phyloP scores from a whole-genome alignment of 495 filamentous ascomycete species.

The Penicillium arizonense region DNA sequence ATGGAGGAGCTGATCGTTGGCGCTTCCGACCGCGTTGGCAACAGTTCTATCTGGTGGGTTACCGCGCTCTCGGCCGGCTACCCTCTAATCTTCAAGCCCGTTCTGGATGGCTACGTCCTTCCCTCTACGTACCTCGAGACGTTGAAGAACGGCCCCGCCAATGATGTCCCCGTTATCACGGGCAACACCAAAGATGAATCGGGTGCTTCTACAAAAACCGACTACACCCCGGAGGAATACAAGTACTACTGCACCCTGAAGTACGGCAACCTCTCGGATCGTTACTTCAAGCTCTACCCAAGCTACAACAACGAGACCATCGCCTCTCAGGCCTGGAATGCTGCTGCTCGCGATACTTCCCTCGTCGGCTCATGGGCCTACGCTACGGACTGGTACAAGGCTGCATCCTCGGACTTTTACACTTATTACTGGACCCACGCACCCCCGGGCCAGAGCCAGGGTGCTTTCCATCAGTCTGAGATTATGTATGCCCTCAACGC shows the following conservation, averaged over 20 bases:
- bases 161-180: slow-evolving; percentile 39
- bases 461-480: slow-evolving; percentile 31
- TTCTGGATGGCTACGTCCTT: slow-evolving; percentile 28
- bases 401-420: slow-evolving; percentile 23
- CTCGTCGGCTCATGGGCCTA: slow-evolving; percentile 25
- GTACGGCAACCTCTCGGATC: slow-evolving; percentile 23
- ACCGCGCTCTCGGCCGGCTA: slow-evolving; percentile 25
- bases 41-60: slow-evolving; percentile 25
- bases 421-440: slow-evolving; percentile 35
- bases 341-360: slow-evolving; percentile 23
- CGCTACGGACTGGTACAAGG: slow-evolving; percentile 26
- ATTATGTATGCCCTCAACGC: slow-evolving; percentile 29
- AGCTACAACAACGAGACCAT: slow-evolving; percentile 15
- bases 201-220: slow-evolving; percentile 19
- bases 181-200: slow-evolving; percentile 32
- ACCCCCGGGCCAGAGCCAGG: slow-evolving; percentile 24
- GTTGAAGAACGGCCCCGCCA: slow-evolving; percentile 23
- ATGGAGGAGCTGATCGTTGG: slow-evolving; percentile 23
- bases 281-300: slow-evolving; percentile 26
- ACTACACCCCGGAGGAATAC: slow-evolving; percentile 26
- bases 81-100: slow-evolving; percentile 30
- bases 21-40: slow-evolving; percentile 20
- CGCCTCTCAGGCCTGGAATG: slow-evolving; percentile 26
- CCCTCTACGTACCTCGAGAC: slow-evolving; percentile 26
- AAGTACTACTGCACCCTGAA: slow-evolving; percentile 19